Base-by-base conservation (phyloP, 164 flowering plant species). In the Annona cherimola region DNA sequence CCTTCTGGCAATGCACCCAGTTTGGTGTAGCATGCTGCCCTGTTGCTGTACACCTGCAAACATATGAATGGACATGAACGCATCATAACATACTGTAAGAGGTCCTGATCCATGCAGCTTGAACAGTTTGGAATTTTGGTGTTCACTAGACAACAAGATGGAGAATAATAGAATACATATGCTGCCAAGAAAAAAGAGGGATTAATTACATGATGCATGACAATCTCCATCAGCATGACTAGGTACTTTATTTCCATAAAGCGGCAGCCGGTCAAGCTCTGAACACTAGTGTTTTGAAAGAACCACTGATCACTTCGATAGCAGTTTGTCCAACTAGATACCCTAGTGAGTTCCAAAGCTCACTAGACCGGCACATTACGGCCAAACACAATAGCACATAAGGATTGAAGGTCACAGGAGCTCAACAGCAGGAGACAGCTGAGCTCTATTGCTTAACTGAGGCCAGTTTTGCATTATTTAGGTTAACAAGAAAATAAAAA, bases 1-100 rank as follows among this genome's bases (percentile, higher is more conserved):
- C 91, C 98, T 80, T 96, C 99, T 0, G 99, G 99, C 83, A 93
- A 45, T 1, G 99, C 99, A 43, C 89, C 94, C 71, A 93, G 79
- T 74, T 96, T 93, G 14, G 99, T 96, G 82, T 96, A 93, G 78
- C 94, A 89, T 39, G 97, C 99, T 66, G 99, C 99, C 66, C 98
- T 85, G 78, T 96, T 96, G 67, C 98, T 96, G 63, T 96, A 93
- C 5, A 93, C 89, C 99, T 96, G 84, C 39, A 69, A 67, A 42
- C n/a, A 46, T 79, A 39, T 41, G 8, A 59, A 11, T 54, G 5
- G 16, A 9, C 35, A 8, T 62, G 74, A 43, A 6, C 55, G 41
- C 6, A 63, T 18, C 20, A 61, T 18, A 18, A 59, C 0, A 43
- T 2, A 44, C 18, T 14, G 19, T 18, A 43, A n/a, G 14, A 45